Conservation (phyloP, 164 flowering plant genomes). For the Annona squamosa region DNA sequence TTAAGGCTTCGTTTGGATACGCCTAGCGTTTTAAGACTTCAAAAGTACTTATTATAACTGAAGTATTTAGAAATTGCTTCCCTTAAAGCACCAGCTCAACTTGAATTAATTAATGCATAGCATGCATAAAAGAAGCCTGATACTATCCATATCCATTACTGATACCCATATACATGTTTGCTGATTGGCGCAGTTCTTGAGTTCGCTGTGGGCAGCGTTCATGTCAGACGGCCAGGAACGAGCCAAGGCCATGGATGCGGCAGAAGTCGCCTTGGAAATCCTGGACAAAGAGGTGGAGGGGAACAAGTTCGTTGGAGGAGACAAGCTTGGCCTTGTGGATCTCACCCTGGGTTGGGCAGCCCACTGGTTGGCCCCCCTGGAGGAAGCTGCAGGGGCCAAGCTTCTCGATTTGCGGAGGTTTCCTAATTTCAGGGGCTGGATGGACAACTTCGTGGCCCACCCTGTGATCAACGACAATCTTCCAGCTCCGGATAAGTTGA, state of each 20-base stretch:
- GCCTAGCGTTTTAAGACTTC: too few species aligned
- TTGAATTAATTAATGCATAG: too few species aligned
- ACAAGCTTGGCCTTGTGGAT: constrained; percentile 3
- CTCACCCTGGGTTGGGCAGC: constrained; percentile 3
- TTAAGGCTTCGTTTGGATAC: too few species aligned
- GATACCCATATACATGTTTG: too few species aligned
- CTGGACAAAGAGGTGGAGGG: constrained; percentile 15
- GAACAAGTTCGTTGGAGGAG: constrained; percentile 13
- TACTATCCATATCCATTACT: too few species aligned
- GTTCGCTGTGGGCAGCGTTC: not conserved
- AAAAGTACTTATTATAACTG: too few species aligned
- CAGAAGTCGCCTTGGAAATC: constrained; percentile 17
- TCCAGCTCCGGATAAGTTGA: constrained; percentile 7
- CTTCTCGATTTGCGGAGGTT: not conserved
- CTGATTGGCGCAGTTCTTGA: not conserved
- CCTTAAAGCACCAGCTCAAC: too few species aligned
- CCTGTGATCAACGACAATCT: constrained; percentile 5
- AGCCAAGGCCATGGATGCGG: constrained; percentile 17
- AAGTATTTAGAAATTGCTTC: too few species aligned
- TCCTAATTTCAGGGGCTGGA: constrained; percentile 2
- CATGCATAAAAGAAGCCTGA: too few species aligned
- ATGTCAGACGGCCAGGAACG: constrained; percentile 20
- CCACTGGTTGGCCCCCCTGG: not conserved
- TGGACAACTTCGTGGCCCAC: not conserved
- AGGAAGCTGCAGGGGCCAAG: not conserved